Percentiles rank a stretch among this genome's conserved stretches.
phyloP scores from a whole-genome alignment of 371 early-diverging fungal species.

The Mucor saturninus region DNA sequence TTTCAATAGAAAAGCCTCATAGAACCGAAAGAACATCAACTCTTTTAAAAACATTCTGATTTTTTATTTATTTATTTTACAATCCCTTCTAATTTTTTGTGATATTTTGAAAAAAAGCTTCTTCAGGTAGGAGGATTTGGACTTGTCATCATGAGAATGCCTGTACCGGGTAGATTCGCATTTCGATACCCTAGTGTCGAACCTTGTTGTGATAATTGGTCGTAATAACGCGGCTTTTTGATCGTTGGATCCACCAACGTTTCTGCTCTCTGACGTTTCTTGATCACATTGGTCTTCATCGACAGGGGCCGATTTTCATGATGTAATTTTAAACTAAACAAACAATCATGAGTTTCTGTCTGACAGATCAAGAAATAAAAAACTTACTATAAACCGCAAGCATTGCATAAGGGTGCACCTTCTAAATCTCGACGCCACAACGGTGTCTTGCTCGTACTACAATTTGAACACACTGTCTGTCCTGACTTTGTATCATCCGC shows the following conservation, averaged over 20 bases:
- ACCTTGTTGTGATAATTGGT: conserved; percentile 13
- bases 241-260: conserved; percentile 17
- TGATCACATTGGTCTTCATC: conserved; percentile 83
- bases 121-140: neutral
- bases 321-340: conserved; percentile 77
- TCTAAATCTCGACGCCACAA: conserved; percentile 93
- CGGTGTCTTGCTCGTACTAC: conserved; percentile 88
- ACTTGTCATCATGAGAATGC: conserved; percentile 30
- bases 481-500: neutral
- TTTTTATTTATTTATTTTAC: too few species aligned
- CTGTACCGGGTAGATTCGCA: conserved; percentile 29
- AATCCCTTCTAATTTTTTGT: too few species aligned
- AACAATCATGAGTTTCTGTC: neutral
- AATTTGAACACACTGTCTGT: conserved; percentile 79
- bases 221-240: conserved; percentile 28
- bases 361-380: neutral
- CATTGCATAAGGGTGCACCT: conserved; percentile 91
- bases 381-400: conserved; percentile 93
- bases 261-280: conserved; percentile 80
- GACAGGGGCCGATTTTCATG: conserved; percentile 78
- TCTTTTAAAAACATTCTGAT: too few species aligned
- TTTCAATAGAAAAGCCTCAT: too few species aligned
- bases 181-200: conserved; percentile 11
- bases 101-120: too few species aligned
- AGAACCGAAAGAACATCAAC: too few species aligned